Percentiles rank a stretch among this genome's conserved stretches.
These are phyloP conservation scores for Hypoxylon sp. DNA, from an alignment of 2,329 filamentous ascomycete genomes.

Conservation along the genomic window DNA sequence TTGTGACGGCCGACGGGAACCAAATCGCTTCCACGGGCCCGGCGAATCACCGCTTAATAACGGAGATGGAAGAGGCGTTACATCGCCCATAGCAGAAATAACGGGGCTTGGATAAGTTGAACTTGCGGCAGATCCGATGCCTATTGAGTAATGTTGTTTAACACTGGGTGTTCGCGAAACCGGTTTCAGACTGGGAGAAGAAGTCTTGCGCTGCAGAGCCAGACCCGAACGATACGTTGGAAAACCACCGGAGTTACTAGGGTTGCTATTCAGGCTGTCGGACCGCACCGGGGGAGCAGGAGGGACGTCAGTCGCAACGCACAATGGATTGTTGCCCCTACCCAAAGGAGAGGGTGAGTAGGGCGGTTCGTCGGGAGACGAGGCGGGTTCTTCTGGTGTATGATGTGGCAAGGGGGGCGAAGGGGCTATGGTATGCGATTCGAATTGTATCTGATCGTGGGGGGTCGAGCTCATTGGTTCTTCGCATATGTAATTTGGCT, in stretches of 20 bases:
- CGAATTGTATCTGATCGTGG: conserved; percentile 54
- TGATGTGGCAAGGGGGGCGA: conserved; percentile 54
- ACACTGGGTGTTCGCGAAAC: conserved; percentile 73
- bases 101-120: conserved; percentile 81
- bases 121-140: conserved; percentile 71
- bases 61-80: conserved; percentile 85
- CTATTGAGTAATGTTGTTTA: conserved; percentile 68
- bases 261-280: conserved; percentile 59
- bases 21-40: conserved; percentile 74
- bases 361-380: conserved; percentile 37
- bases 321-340: conserved; percentile 51
- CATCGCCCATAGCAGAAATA: conserved; percentile 80
- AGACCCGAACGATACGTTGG: conserved; percentile 53
- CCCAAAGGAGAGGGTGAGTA: conserved; percentile 43
- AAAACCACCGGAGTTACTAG: conserved; percentile 53
- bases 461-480: conserved; percentile 44
- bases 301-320: conserved; percentile 59
- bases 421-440: conserved; percentile 59
- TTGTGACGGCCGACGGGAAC: conserved; percentile 63
- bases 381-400: conserved; percentile 38
- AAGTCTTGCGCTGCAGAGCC: conserved; percentile 59
- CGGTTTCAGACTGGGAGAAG: conserved; percentile 64
- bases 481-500: conserved; percentile 33
- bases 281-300: conserved; percentile 48
- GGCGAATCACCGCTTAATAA: conserved; percentile 76